These are phyloP conservation scores for Mortierella sp. DNA, from an alignment of 371 early-diverging fungal species.

Conservation along the genomic window DNA sequence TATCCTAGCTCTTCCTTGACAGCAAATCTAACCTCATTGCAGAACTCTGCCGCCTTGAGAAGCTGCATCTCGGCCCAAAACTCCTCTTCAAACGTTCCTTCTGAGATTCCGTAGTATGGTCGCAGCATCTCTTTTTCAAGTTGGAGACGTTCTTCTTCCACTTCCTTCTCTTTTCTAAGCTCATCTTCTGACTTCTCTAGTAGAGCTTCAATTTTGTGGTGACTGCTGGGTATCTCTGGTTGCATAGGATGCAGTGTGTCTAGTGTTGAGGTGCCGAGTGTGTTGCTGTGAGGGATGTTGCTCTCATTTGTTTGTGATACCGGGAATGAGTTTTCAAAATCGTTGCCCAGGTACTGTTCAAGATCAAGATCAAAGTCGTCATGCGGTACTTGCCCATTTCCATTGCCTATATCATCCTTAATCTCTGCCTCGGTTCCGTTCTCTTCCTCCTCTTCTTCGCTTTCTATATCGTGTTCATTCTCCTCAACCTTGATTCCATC, in stretches of 20 bases:
- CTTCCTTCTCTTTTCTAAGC: constrained; percentile 33
- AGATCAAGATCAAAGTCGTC: constrained; percentile 36
- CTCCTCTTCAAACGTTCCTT: constrained; percentile 44
- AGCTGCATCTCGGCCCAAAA: constrained; percentile 80
- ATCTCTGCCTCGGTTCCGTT: constrained; percentile 1
- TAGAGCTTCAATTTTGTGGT: neutral
- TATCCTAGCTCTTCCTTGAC: constrained; percentile 81
- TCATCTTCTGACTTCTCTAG: constrained; percentile 40
- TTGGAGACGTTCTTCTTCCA: constrained; percentile 22
- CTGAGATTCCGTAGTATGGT: constrained; percentile 43
- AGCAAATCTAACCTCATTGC: constrained; percentile 72
- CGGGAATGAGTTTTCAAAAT: constrained; percentile 22
- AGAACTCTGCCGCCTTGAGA: constrained; percentile 77
- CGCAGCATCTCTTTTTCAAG: constrained; percentile 23
- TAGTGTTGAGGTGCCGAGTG: too few species aligned
- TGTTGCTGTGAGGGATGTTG: neutral
- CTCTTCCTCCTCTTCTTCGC: constrained; percentile 11
- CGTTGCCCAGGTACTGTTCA: constrained; percentile 15
- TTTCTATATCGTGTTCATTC: constrained; percentile 4
- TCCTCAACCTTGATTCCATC: constrained; percentile 27
- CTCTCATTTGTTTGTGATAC: neutral
- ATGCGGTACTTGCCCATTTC: neutral
- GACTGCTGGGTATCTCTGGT: neutral
- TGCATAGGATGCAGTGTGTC: neutral
- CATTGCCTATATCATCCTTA: neutral